Evolutionary conservation across 352 stramenopile genomes (phyloP), one percentile per base, ranked within the genome.

Genomic region (Phytopythium litorale): DNA sequence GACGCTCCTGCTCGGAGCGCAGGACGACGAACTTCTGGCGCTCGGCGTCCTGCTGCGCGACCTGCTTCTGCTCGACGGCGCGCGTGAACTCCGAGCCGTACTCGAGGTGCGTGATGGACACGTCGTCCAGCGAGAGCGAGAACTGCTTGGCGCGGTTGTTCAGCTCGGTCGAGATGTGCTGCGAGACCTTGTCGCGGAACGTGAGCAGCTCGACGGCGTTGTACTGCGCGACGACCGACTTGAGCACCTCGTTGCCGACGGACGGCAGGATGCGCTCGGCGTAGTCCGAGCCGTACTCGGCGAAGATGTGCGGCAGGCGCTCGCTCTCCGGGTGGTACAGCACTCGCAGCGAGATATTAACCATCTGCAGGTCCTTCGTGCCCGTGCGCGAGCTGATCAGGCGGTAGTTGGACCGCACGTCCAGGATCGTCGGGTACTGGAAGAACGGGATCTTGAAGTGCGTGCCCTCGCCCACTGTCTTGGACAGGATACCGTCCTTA

Each of bases 351-450:
- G 97, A 98, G 73, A 99, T 99, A 83, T 99, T 99, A 37, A 99
- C 98, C 84, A 98, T 99, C 80, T 99, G 98, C 70, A 99, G 79
- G 89, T 99, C 98, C 85, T 99, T 99, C 23, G 98, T 99, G 70
- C 97, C 92, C 57, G 96, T 99, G 69, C 88, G 82, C 60, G 91
- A 96, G 68, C 92, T 98, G 73, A 99, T 99, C 69, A 99, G 94
- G 53, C 97, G 88, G 54, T 98, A 97, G 68, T 97, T 98, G 37
- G 96, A 98, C 65, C 98, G 93, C 63, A 99, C 92, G 75, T 99
- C 98, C 51, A 99, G 96, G 65, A 99, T 99, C 63, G 97, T 97
- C 33, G 97, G 97, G 71, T 97, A 97, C 85, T 99, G 92, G 62
- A 99, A 83, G 65, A 99, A 96, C 28, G 98, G 98, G 70, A 99